Evolutionary conservation across 1,139 yeast genomes (phyloP).

Genomic region (Lodderomyces jiufengensis): DNA sequence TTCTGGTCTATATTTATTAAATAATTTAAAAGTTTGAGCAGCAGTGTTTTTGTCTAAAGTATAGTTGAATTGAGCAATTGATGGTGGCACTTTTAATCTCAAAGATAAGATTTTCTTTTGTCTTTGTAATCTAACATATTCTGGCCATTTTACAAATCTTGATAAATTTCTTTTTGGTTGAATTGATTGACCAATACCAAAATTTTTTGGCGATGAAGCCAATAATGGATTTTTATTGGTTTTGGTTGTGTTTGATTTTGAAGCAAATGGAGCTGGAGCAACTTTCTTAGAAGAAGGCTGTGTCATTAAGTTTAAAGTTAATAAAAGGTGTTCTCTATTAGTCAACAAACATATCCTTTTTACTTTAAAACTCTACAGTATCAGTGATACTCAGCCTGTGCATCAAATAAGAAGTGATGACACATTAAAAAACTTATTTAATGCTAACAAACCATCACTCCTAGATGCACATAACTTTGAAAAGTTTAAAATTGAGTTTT

Average conservation of each 20-base stretch:
- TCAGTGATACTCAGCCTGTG: slow-evolving; percentile 45
- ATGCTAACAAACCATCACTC: slow-evolving; percentile 29
- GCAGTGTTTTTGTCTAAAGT: slow-evolving; percentile 98
- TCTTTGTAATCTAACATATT: slow-evolving; percentile 84
- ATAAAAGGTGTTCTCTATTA: slow-evolving; percentile 22
- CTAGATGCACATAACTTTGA: slow-evolving; percentile 30
- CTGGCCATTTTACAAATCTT: slow-evolving; percentile 98
- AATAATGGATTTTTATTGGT: slow-evolving; percentile 38
- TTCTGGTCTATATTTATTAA: slow-evolving; percentile 99
- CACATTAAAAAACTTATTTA: too few relatives aligned
- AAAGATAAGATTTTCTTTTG: slow-evolving; percentile 92
- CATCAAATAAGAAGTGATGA: slow-evolving; percentile 37
- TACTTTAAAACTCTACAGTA: slow-evolving; percentile 35
- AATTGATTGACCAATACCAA: slow-evolving; percentile 92
- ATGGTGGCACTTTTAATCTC: slow-evolving; percentile 98
- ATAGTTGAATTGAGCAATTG: slow-evolving; percentile 92
- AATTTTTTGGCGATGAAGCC: slow-evolving; percentile 86
- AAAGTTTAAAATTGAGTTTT: slow-evolving; percentile 5
- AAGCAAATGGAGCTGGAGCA: slow-evolving; percentile 50
- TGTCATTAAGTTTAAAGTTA: slow-evolving; percentile 63
- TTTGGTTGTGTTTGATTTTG: slow-evolving; percentile 30
- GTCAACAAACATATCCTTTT: slow-evolving; percentile 26
- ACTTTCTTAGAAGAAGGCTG: slow-evolving; percentile 52
- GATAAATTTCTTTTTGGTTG: slow-evolving; percentile 96
- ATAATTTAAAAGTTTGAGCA: slow-evolving; percentile 90